Conservation (phyloP, 305 asterid species). For the Rubia peregrina region DNA sequence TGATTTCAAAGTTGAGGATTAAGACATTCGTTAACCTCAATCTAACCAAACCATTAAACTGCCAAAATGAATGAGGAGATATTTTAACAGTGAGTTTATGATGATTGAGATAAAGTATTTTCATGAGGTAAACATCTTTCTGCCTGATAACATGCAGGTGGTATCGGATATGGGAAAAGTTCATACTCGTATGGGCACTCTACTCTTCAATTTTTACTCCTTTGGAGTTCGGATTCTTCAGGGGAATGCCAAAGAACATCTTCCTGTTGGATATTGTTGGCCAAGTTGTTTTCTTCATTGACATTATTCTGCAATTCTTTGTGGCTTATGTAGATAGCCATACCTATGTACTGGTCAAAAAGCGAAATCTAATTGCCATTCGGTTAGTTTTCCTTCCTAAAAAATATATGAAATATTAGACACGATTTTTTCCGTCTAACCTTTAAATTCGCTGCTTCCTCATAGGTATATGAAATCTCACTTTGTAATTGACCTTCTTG, state of each 20-base stretch:
- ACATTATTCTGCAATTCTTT: constrained; percentile 62
- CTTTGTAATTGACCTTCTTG: constrained; percentile 58
- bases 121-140: not conserved
- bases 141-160: constrained; percentile 48
- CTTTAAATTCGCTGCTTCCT: constrained; percentile 9
- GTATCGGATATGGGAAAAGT: constrained; percentile 77
- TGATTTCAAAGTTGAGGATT: constrained; percentile 7
- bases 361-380: constrained; percentile 50
- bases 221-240: constrained; percentile 83
- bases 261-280: constrained; percentile 66
- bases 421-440: not conserved
- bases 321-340: constrained; percentile 72
- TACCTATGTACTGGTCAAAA: constrained; percentile 67
- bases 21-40: not conserved
- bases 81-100: not conserved
- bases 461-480: constrained; percentile 67
- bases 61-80: not conserved
- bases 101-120: not conserved
- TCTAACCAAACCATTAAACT: not conserved
- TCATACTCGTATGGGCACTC: constrained; percentile 81
- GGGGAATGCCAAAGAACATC: constrained; percentile 74
- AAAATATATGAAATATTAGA: constrained; percentile 12
- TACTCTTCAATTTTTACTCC: constrained; percentile 89
- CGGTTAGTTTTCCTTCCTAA: constrained; percentile 38
- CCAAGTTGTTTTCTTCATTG: constrained; percentile 69